Percentiles rank a stretch among this genome's conserved stretches.
Conservation (phyloP, 805 yeast species). For the Yamadazyma kitorensis region DNA sequence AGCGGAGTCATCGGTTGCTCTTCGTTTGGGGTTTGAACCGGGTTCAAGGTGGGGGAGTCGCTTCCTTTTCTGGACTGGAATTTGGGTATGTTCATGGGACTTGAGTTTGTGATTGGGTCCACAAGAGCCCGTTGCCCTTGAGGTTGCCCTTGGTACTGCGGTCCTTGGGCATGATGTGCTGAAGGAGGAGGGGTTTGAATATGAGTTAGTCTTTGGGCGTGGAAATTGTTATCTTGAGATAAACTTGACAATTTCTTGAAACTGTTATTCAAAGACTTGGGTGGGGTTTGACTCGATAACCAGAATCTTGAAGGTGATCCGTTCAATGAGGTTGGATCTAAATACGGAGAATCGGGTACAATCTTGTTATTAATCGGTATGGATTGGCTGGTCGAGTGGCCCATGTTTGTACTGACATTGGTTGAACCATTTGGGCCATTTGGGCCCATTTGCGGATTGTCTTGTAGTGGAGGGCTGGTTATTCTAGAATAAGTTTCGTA, state of each 20-base stretch:
- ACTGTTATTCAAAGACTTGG: constrained; percentile 29
- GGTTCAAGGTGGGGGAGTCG: constrained; percentile 32
- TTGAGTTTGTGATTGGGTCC: not conserved
- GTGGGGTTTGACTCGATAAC: constrained; percentile 54
- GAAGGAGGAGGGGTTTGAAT: constrained; percentile 3
- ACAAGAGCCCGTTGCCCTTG: constrained; percentile 3
- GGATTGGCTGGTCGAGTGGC: constrained; percentile 19
- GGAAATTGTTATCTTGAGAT: constrained; percentile 9
- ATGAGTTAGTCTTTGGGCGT: constrained; percentile 3
- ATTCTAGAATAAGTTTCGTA: constrained; percentile 35
- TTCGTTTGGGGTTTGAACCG: constrained; percentile 42
- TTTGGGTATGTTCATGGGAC: constrained; percentile 4
- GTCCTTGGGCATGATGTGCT: constrained; percentile 7
- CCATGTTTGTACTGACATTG: too few species aligned
- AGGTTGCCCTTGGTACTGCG: too few species aligned
- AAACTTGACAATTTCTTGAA: constrained; percentile 19
- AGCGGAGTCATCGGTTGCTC: constrained; percentile 46
- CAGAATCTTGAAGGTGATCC: constrained; percentile 57
- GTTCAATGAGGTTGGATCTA: constrained; percentile 50
- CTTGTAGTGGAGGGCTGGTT: constrained; percentile 26
- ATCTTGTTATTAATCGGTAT: constrained; percentile 24
- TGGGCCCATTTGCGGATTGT: constrained; percentile 7
- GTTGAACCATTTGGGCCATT: constrained; percentile 1
- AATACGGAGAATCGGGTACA: constrained; percentile 51
- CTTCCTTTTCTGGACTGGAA: constrained; percentile 9